phyloP scores from a whole-genome alignment of 2,329 filamentous ascomycete species.

The Trichoderma arundinaceum region DNA sequence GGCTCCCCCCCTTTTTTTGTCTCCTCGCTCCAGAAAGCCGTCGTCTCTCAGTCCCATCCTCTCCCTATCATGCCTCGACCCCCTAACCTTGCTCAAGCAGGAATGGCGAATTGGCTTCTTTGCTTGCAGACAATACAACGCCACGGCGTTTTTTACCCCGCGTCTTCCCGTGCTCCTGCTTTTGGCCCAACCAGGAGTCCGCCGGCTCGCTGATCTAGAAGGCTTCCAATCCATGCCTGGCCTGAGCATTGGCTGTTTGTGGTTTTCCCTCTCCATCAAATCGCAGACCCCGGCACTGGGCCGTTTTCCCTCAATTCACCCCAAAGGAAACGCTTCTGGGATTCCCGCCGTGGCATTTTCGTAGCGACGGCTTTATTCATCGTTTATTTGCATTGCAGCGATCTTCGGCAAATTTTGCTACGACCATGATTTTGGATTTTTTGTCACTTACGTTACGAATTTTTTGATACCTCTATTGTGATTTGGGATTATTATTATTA shows the following conservation, averaged over 20 bases:
- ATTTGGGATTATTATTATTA: not conserved
- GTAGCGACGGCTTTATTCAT: not conserved
- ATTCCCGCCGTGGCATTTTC: not conserved
- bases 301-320: constrained; percentile 5
- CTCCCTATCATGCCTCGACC: constrained; percentile 2
- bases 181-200: constrained; percentile 4
- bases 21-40: not conserved
- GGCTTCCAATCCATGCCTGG: constrained; percentile 20
- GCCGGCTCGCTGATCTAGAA: constrained; percentile 21
- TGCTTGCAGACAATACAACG: not conserved
- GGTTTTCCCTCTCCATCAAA: not conserved
- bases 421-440: not conserved
- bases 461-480: not conserved
- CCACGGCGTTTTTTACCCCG: constrained; percentile 25
- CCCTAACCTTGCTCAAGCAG: not conserved
- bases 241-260: not conserved
- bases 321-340: not conserved
- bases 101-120: constrained; percentile 10
- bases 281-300: constrained; percentile 17
- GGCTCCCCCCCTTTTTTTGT: constrained; percentile 9
- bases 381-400: not conserved
- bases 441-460: not conserved
- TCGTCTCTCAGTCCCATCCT: not conserved
- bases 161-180: constrained; percentile 17
- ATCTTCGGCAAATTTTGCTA: not conserved